Percentiles rank a stretch among this genome's conserved stretches.
phyloP scores from a whole-genome alignment of 345 rosid genomes.

The Eucalyptus fibrosa region DNA sequence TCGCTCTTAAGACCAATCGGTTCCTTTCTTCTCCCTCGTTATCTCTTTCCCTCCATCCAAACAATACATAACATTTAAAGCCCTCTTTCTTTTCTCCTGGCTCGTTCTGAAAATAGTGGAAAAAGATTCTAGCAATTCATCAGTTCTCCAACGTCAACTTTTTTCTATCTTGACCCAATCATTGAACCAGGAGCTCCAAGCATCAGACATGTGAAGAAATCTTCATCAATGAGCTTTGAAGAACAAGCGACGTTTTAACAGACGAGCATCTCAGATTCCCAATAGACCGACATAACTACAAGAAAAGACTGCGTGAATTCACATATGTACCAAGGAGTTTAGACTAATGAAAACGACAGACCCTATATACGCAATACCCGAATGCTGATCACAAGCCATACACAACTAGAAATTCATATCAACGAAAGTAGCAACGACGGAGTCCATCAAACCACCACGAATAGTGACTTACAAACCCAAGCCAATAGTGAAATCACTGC shows the following conservation, averaged over 20 bases:
- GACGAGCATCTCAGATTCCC: not conserved
- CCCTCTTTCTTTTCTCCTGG: not conserved
- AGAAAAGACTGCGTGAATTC: not conserved
- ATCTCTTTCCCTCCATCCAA: not conserved
- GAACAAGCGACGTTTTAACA: not conserved
- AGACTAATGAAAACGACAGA: not conserved
- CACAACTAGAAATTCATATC: not conserved
- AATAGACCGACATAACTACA: not conserved
- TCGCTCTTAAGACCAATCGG: not conserved
- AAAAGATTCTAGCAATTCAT: not conserved
- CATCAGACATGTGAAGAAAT: not conserved
- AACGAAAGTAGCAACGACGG: not conserved
- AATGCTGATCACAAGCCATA: not conserved
- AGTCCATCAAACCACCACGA: not conserved
- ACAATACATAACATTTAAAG: not conserved
- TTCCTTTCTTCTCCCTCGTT: too few species aligned
- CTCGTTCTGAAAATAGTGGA: not conserved
- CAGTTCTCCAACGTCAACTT: not conserved
- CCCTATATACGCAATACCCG: not conserved
- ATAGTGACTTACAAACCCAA: not conserved
- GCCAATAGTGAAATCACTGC: not conserved
- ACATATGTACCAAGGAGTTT: not conserved
- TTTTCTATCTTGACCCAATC: not conserved
- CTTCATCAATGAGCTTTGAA: not conserved
- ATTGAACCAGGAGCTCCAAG: not conserved